These are phyloP conservation scores for Zea luxurians DNA, from an alignment of 176 grass and related monocot species.

Conservation along the genomic window DNA sequence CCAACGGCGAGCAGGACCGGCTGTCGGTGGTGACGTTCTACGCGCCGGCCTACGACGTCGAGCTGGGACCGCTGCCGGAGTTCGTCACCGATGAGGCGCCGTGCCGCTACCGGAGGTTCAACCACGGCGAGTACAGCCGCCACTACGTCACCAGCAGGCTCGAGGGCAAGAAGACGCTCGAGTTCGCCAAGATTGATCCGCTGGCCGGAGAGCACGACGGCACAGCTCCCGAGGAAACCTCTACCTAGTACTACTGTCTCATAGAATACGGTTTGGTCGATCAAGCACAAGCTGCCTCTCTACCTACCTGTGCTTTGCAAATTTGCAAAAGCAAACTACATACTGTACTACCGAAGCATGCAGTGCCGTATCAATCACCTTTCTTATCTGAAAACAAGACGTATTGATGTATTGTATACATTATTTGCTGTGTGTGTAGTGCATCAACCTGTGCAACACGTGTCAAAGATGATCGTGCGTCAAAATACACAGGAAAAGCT, in stretches of 20 bases:
- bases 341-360: background rate
- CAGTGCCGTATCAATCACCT: background rate
- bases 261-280: no score
- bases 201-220: background rate
- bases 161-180: conserved; percentile 87
- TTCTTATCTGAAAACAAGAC: background rate
- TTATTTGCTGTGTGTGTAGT: conserved; percentile 2
- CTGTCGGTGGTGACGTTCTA: conserved; percentile 82
- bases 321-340: background rate
- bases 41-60: conserved; percentile 80
- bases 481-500: conserved; percentile 24
- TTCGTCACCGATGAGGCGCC: conserved; percentile 49
- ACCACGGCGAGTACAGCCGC: conserved; percentile 83
- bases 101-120: conserved; percentile 67
- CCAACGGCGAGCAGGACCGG: conserved; percentile 44
- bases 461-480: conserved; percentile 10
- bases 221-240: background rate
- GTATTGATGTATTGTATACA: background rate
- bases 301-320: background rate
- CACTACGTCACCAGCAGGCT: conserved; percentile 86
- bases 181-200: conserved; percentile 65
- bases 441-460: background rate
- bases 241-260: background rate
- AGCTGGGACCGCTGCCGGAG: conserved; percentile 73
- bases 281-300: background rate